Evolutionary conservation across 108 stramenopile species (phyloP).

Genomic region (Cyclotella kingstonii): DNA sequence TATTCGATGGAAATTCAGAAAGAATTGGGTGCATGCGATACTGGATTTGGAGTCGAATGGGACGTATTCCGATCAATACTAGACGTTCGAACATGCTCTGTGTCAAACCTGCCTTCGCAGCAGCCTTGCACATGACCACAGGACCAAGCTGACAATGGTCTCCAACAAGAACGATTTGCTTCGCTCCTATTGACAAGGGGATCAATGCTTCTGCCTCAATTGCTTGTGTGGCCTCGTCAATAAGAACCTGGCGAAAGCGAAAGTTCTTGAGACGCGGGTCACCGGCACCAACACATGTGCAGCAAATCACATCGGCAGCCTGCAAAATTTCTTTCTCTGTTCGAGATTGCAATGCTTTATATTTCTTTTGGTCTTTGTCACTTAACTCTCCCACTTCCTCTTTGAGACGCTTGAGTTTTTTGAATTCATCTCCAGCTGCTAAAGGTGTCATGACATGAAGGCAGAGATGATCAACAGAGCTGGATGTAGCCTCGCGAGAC

Average conservation of each 20-base stretch:
- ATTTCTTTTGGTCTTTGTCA: constrained; percentile 90
- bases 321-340: constrained; percentile 95
- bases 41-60: constrained; percentile 96
- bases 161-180: constrained; percentile 98
- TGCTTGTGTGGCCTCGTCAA: constrained; percentile 99
- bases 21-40: constrained; percentile 99
- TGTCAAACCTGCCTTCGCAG: constrained; percentile 94
- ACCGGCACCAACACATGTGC: constrained; percentile 97
- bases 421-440: constrained; percentile 85
- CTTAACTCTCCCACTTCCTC: constrained; percentile 94
- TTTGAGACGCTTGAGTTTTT: constrained; percentile 91
- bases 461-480: constrained; percentile 87
- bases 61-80: constrained; percentile 92
- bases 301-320: constrained; percentile 98
- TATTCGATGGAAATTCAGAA: constrained; percentile 97
- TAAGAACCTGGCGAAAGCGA: constrained; percentile 94
- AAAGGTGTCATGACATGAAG: constrained; percentile 90
- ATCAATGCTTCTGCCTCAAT: constrained; percentile 98
- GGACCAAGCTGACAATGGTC: constrained; percentile 99
- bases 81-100: constrained; percentile 96
- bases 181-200: constrained; percentile 94
- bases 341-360: constrained; percentile 66
- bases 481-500: constrained; percentile 87
- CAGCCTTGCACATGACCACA: constrained; percentile 97
- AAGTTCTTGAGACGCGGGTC: constrained; percentile 95